Percentiles rank a stretch among this genome's conserved stretches.
phyloP scores from a whole-genome alignment of 345 rosid genomes.

The Punica granatum region DNA sequence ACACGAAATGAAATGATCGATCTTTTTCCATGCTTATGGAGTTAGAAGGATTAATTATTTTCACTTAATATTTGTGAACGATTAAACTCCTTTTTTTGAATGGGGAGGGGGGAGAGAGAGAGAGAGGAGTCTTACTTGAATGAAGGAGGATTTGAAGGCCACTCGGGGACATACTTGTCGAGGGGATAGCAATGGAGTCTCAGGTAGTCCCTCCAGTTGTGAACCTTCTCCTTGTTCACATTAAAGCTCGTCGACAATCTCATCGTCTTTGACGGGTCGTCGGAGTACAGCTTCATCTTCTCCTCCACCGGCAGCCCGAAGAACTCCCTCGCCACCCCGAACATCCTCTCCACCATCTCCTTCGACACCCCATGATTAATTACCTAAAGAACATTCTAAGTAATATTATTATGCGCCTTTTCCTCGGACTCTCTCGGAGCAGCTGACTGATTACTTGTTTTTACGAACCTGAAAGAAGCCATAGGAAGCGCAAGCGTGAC shows the following conservation, averaged over 20 bases:
- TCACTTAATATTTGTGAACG: too few relatives aligned
- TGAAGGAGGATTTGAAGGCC: constrained; percentile 75
- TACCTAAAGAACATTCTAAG: constrained; percentile 29
- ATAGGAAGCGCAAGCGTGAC: constrained; percentile 41
- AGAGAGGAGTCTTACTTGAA: constrained; percentile 47
- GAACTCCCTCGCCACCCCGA: constrained; percentile 45
- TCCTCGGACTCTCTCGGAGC: too few relatives aligned
- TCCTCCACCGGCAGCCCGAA: constrained; percentile 66
- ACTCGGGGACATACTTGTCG: constrained; percentile 51
- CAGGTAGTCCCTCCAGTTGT: constrained; percentile 85
- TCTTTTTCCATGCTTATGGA: too few relatives aligned
- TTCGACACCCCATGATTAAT: constrained; percentile 53
- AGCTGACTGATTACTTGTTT: too few relatives aligned
- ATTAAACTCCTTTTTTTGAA: too few relatives aligned
- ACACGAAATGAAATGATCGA: too few relatives aligned
- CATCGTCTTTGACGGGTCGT: constrained; percentile 68
- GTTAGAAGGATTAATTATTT: too few relatives aligned
- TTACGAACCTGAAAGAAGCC: constrained; percentile 70
- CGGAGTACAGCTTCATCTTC: constrained; percentile 78
- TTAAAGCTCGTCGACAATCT: constrained; percentile 83
- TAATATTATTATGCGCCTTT: too few relatives aligned
- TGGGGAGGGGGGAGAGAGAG: too few relatives aligned
- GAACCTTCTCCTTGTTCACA: constrained; percentile 64
- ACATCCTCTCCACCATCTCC: constrained; percentile 33
- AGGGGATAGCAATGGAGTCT: constrained; percentile 80